Conservation (phyloP, 768 basidiomycete genomes). For the Pulveroboletus frians region DNA sequence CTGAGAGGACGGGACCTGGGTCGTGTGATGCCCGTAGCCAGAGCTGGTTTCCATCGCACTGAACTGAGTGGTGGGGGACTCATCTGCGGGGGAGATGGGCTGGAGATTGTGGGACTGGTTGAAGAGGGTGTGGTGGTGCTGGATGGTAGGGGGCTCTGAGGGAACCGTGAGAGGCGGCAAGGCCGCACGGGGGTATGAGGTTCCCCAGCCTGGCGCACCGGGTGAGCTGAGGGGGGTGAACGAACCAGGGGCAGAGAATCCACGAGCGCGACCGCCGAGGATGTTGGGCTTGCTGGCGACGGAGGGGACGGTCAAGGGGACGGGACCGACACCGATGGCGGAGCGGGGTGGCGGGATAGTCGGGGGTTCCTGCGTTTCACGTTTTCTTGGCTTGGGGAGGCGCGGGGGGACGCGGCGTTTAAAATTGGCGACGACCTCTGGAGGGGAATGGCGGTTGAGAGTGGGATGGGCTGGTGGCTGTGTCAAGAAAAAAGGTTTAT, state of each 20-base stretch:
- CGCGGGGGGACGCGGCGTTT: constrained; percentile 94
- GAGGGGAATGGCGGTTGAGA: constrained; percentile 83
- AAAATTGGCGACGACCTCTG: constrained; percentile 89
- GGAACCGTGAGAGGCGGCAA: constrained; percentile 83
- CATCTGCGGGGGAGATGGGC: constrained; percentile 65
- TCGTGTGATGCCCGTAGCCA: constrained; percentile 28
- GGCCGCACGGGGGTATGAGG: constrained; percentile 53
- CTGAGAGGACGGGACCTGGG: constrained; percentile 46
- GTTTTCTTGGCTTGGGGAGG: constrained; percentile 81
- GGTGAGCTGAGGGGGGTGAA: constrained; percentile 67
- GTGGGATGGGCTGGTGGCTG: constrained; percentile 73
- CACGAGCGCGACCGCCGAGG: constrained; percentile 59
- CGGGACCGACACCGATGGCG: constrained; percentile 62
- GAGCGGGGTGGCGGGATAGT: constrained; percentile 70
- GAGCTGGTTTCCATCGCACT: constrained; percentile 35
- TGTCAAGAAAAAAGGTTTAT: constrained; percentile 15
- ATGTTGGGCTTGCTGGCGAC: constrained; percentile 31
- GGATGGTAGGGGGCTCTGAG: constrained; percentile 61
- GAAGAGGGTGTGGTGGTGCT: constrained; percentile 49
- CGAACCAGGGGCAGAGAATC: constrained; percentile 80
- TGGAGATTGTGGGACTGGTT: constrained; percentile 55
- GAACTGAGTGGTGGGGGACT: constrained; percentile 51
- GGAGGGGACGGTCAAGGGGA: constrained; percentile 58
- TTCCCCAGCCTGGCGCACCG: constrained; percentile 53
- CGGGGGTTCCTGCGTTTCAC: constrained; percentile 64